A percentile compares a stretch with the other conserved stretches of the same genome.
Conservation (phyloP, 1,284 basidiomycete species). For the Cutaneotrichosporon mucoides region DNA sequence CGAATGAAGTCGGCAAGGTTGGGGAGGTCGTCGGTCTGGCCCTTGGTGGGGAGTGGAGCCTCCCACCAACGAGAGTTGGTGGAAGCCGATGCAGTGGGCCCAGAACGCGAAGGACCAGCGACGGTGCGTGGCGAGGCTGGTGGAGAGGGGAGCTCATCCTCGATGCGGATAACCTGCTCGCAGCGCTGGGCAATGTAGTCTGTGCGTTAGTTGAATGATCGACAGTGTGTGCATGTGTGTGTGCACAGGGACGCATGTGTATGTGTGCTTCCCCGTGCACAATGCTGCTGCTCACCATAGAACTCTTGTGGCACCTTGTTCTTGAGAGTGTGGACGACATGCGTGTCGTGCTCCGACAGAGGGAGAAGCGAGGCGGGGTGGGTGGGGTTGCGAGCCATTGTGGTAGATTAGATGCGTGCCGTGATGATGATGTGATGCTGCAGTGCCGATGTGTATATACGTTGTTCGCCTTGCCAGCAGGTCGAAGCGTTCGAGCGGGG, state of each 20-base stretch:
- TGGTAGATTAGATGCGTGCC: neutral
- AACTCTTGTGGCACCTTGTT: slow-evolving; percentile 57
- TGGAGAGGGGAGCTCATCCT: slow-evolving; percentile 20
- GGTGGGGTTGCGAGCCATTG: slow-evolving; percentile 28
- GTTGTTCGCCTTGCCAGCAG: neutral
- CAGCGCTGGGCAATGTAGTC: slow-evolving; percentile 36
- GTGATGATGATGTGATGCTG: neutral
- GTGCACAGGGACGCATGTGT: neutral
- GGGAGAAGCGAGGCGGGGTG: slow-evolving; percentile 64
- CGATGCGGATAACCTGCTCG: slow-evolving; percentile 42
- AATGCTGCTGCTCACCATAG: slow-evolving; percentile 56
- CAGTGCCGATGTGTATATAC: neutral
- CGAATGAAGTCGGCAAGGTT: slow-evolving; percentile 81
- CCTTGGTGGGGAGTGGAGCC: slow-evolving; percentile 37
- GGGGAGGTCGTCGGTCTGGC: slow-evolving; percentile 52
- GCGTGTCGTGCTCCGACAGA: slow-evolving; percentile 62
- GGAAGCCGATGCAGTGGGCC: neutral
- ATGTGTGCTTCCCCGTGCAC: slow-evolving; percentile 7
- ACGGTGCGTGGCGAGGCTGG: slow-evolving; percentile 12
- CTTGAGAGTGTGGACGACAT: slow-evolving; percentile 52
- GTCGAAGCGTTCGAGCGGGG: neutral
- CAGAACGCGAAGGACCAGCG: slow-evolving; percentile 25
- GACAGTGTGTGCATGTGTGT: neutral
- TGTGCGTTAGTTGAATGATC: neutral
- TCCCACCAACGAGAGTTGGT: slow-evolving; percentile 34